Percentiles rank a stretch among this genome's conserved stretches.
Evolutionary conservation across 139 green algal species (phyloP).

Genomic region (Chlamydomonas sp.): DNA sequence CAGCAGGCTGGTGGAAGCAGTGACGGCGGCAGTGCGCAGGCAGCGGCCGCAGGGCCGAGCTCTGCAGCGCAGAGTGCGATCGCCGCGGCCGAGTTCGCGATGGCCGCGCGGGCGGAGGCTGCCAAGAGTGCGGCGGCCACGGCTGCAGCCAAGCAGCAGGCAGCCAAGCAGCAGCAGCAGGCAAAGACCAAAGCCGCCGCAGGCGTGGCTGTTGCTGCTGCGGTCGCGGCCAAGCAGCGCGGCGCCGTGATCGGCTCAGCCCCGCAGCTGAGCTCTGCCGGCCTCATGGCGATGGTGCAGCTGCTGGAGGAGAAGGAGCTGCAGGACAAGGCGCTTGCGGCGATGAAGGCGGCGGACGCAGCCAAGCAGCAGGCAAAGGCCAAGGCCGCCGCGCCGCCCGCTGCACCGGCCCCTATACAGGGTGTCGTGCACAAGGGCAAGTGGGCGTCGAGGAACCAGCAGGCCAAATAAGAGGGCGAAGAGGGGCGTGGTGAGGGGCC

Average conservation of each 20-base stretch:
- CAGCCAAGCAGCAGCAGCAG: no score
- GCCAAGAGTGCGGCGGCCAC: neutral
- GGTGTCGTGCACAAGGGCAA: constrained; percentile 5
- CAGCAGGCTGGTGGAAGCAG: neutral
- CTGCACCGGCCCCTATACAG: constrained; percentile 1
- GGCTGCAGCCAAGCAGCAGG: no score
- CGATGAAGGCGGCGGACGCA: neutral
- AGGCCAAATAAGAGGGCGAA: no score
- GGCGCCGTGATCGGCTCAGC: constrained; percentile 29
- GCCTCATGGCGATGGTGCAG: constrained; percentile 17
- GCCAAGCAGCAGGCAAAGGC: constrained; percentile 8
- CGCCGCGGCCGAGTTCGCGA: no score
- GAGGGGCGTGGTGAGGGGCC: no score
- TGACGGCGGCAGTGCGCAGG: neutral
- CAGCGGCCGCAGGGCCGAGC: constrained; percentile 4
- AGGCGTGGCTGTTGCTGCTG: neutral
- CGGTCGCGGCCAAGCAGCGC: neutral
- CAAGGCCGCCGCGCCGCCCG: neutral
- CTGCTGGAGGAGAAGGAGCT: constrained; percentile 14
- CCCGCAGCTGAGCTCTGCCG: constrained; percentile 23
- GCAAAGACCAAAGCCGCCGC: neutral
- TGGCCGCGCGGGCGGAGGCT: neutral
- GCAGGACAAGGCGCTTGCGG: constrained; percentile 1
- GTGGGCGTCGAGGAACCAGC: no score
- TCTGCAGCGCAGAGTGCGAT: no score